Evolutionary conservation across 352 stramenopile species (phyloP), one percentile per base, ranked within the genome.

Genomic region (Halophytophthora polymorphica): DNA sequence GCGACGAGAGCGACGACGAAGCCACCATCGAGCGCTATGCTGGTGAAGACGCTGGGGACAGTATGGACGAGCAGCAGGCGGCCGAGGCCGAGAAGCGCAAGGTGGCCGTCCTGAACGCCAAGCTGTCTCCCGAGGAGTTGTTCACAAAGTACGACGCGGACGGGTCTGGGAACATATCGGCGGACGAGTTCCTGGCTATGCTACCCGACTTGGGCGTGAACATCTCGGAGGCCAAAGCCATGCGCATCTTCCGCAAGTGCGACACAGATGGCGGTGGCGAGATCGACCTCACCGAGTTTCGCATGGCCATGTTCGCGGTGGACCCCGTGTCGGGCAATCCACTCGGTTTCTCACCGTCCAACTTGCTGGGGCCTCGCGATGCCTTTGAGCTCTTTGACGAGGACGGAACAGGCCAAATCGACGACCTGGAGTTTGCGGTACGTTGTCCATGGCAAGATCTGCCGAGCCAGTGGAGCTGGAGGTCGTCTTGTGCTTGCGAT

Each of bases 281-380:
- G 62, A 97, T 98, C 53, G 88, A 97, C 53, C 50, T 97, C 50
- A 86, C 95, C 1, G 90, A 98, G 65, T 98, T 98, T 66, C 92
- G 96, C 47, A 91, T 91, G 66, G 90, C 93, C 6, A 80, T 98
- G 61, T 98, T 97, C 58, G 77, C 86, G 0, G 80, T 94, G 29
- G 90, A 98, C 38, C 88, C 90, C 1, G 80, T 95, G 44, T 90
- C 71, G 2, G 79, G 78, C 12, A 91, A 90, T 50, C 66, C 80
- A 17, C 54, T 89, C 10, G 75, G 81, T 2, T 97, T 98, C 56
- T 63, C 73, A 8, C 90, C 92, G 6, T 96, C 79, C 8, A 78
- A 71, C 0, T 61, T 96, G 23, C 60, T 98, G 36, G 74, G 68
- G 0, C 93, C 93, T 5, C 67, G 87, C 18, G 93, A 98, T 48